A percentile compares a stretch with the other conserved stretches of the same genome.
Evolutionary conservation across 2,329 filamentous ascomycete genomes (phyloP).

Genomic region (Aspergillus clavatus): DNA sequence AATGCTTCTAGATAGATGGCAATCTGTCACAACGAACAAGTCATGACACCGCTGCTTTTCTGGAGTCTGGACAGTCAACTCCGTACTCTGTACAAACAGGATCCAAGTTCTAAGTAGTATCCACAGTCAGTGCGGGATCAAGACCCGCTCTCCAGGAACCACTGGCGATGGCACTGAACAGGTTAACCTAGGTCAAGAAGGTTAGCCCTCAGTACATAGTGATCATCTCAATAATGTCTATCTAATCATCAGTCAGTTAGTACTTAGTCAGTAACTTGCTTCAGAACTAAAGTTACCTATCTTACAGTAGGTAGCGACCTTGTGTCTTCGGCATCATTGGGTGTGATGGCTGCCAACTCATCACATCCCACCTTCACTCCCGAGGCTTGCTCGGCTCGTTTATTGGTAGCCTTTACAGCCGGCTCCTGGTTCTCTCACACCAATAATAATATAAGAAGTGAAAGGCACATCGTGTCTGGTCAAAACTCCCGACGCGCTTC

Average conservation of each 20-base stretch:
- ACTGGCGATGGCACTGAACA: not conserved
- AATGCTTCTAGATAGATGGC: too few relatives aligned
- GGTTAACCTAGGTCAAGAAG: not conserved
- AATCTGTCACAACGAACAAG: too few relatives aligned
- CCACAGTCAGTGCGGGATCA: not conserved
- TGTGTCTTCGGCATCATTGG: too few relatives aligned
- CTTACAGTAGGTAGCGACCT: too few relatives aligned
- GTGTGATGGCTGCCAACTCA: slow-evolving; percentile 18
- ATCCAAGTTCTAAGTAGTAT: not conserved
- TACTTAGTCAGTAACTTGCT: too few relatives aligned
- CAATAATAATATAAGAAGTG: too few relatives aligned
- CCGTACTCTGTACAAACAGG: not conserved
- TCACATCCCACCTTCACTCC: slow-evolving; percentile 11
- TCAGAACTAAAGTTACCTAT: too few relatives aligned
- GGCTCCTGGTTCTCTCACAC: not conserved
- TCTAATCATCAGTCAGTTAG: too few relatives aligned
- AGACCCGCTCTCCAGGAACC: slow-evolving; percentile 1
- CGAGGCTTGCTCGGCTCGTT: not conserved
- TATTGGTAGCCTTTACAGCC: not conserved
- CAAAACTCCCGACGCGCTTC: too few relatives aligned
- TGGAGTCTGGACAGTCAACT: not conserved
- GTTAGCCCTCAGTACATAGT: too few relatives aligned
- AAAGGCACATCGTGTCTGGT: not conserved
- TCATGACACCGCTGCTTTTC: too few relatives aligned
- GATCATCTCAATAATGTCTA: too few relatives aligned